These are phyloP conservation scores for Cucurbita argyrosperma DNA, from an alignment of 306 rosid species.

Conservation along the genomic window DNA sequence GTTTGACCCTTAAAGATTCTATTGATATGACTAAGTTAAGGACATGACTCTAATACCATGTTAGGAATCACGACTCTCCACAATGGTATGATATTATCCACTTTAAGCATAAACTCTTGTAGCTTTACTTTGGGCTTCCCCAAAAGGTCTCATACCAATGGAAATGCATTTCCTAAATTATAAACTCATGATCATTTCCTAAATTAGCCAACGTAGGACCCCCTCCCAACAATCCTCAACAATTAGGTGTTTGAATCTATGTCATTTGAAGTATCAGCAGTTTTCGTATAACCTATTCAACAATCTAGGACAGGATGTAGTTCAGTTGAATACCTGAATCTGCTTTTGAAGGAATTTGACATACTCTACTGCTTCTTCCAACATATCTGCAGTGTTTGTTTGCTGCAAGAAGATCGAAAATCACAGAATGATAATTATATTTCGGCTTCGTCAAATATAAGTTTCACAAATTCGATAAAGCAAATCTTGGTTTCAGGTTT, in stretches of 20 bases:
- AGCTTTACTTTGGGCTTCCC: too few species aligned
- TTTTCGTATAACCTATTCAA: background rate
- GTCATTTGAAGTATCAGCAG: background rate
- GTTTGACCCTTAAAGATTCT: too few species aligned
- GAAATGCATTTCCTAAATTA: too few species aligned
- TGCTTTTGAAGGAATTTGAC: slow-evolving; percentile 77
- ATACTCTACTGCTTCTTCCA: slow-evolving; percentile 83
- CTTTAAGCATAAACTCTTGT: too few species aligned
- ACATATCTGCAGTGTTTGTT: slow-evolving; percentile 89
- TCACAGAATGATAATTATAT: background rate
- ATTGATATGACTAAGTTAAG: too few species aligned
- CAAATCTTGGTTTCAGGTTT: background rate
- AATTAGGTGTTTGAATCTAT: background rate
- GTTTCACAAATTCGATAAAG: background rate
- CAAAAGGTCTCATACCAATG: too few species aligned
- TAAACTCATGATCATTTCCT: too few species aligned
- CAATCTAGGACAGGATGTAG: background rate
- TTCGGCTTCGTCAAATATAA: background rate
- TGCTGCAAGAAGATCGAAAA: slow-evolving; percentile 37
- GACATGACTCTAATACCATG: too few species aligned
- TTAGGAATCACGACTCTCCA: too few species aligned
- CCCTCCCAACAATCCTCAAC: too few species aligned
- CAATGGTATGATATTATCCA: too few species aligned
- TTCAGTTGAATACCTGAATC: slow-evolving; percentile 47
- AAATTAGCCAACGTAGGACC: too few species aligned